Evolutionary conservation across 2,329 filamentous ascomycete genomes (phyloP).

Genomic region (Colletotrichum tamarilloi): DNA sequence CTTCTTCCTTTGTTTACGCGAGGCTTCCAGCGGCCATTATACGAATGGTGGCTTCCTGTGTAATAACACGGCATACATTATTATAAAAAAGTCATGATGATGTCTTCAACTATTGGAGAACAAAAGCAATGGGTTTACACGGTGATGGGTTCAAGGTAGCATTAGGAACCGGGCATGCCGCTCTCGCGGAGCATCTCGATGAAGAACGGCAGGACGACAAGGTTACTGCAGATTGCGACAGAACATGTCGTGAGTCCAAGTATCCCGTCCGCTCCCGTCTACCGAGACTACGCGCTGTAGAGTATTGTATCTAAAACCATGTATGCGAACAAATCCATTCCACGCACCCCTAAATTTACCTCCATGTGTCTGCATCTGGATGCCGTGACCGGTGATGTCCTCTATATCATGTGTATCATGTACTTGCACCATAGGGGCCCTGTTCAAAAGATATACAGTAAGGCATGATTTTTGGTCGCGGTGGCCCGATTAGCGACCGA

Average conservation of each 20-base stretch:
- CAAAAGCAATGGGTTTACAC: constrained; percentile 32
- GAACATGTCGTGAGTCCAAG: background rate
- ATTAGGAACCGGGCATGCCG: constrained; percentile 2
- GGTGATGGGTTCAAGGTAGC: constrained; percentile 21
- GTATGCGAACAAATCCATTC: constrained; percentile 34
- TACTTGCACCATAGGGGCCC: too few species aligned
- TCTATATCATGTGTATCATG: too few species aligned
- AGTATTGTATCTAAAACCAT: constrained; percentile 33
- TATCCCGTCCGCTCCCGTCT: background rate
- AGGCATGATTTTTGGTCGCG: too few species aligned
- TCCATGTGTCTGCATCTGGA: background rate
- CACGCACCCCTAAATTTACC: background rate
- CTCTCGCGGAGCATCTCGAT: background rate
- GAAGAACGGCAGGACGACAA: background rate
- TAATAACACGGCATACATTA: constrained; percentile 35
- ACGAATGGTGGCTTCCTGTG: constrained; percentile 26
- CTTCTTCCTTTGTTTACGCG: constrained; percentile 34
- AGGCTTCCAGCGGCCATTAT: constrained; percentile 27
- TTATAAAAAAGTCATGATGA: constrained; percentile 31
- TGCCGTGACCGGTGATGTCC: background rate
- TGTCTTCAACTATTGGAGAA: constrained; percentile 4
- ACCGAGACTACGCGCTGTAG: background rate
- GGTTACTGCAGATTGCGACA: background rate
- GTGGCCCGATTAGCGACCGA: too few species aligned
- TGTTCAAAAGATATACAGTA: too few species aligned